Conservation (phyloP, 164 flowering plant species). For the Pachysandra terminalis region DNA sequence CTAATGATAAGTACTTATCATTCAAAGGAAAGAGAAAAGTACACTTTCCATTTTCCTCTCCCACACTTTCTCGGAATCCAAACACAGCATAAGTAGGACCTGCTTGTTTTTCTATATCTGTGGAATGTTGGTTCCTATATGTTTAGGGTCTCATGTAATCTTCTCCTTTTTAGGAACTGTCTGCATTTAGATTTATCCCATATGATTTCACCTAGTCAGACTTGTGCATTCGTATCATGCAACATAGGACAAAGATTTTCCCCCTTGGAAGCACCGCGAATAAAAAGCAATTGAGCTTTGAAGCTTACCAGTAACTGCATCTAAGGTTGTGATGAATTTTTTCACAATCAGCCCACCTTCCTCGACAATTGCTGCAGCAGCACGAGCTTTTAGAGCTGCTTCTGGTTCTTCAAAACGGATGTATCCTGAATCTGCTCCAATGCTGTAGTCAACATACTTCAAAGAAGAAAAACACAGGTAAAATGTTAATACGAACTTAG, state of each 20-base stretch:
- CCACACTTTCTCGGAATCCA: no score
- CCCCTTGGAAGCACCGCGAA: no score
- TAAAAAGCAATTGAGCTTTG: not conserved
- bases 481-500: constrained; percentile 3
- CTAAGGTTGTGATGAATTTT: constrained; percentile 59
- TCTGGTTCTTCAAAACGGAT: constrained; percentile 78
- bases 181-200: no score
- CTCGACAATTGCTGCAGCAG: constrained; percentile 74
- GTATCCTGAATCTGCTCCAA: constrained; percentile 77
- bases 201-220: not conserved
- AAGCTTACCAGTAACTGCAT: constrained; percentile 73
- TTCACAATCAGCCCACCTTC: constrained; percentile 76
- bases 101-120: no score
- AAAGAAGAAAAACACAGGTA: constrained; percentile 6
- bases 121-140: no score
- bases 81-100: no score
- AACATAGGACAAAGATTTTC: not conserved
- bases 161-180: no score
- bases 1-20: no score
- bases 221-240: not conserved
- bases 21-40: no score
- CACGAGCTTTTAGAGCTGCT: constrained; percentile 87
- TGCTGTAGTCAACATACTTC: constrained; percentile 76
- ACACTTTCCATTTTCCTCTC: no score
- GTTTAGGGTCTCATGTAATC: no score